Evolutionary conservation across 129 eudicot species (phyloP), one percentile per base, ranked within the genome.

Genomic region (Mikania micrantha): DNA sequence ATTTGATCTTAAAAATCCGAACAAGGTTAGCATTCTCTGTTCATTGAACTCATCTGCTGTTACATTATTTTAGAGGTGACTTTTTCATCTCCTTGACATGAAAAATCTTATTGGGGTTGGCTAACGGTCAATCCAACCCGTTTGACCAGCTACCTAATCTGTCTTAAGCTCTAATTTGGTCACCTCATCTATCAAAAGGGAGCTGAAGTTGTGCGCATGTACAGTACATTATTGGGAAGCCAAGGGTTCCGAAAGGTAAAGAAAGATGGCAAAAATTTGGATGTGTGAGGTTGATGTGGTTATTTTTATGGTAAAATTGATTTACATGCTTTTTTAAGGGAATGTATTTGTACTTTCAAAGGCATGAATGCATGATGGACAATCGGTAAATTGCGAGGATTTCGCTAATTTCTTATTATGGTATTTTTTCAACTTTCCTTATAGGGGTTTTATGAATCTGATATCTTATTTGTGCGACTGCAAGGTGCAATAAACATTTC

Each of bases 131-230:
- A 27, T 38, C 36, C 4, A 15, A 56, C 19, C 35, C 4, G 4
- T 56, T 9, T 39, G 13, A 39, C 44, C 44, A 39, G 15, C 11
- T 40, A 27, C 62, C 36, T 10, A 29, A 56, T 5, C 19, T 1
- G 3, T 25, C 50, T 44, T 44, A 20, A 7, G 6, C 0, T 3
- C 50, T 20, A 13, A 44, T n/a, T 17, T 47, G 25, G 25, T 12
- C 45, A 40, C 13, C 7, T 22, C 16, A 0, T 39, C 0, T 2
- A 16, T n/a, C n/a, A n/a, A n/a, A n/a, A n/a, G n/a, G n/a, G n/a
- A n/a, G 98, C 98, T 19, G 98, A 92, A 86, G 96, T 92, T 73
- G 98, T 92, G 35, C 86, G 98, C 75, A 88, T 92, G 98, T 92
- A 92, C 82, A 92, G 88, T 74, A 92, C 96, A 50, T 83, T 88